Conservation (phyloP, 768 basidiomycete species). For the Guyanaporus albipodus region DNA sequence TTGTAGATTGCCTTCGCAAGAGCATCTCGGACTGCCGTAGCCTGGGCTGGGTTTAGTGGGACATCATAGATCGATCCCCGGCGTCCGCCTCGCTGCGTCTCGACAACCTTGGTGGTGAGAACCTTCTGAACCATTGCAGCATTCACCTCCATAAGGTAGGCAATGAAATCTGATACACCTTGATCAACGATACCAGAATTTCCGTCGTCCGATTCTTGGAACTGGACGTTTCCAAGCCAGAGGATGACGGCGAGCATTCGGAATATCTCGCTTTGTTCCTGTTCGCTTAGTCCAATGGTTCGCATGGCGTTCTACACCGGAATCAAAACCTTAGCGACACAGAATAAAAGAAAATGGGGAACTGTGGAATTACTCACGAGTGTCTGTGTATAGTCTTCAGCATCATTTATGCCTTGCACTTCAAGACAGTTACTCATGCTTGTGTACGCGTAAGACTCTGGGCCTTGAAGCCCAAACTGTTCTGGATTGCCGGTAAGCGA, state of each 20-base stretch:
- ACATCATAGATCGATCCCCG: constrained; percentile 97
- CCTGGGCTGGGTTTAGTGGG: constrained; percentile 90
- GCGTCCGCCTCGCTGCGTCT: constrained; percentile 89
- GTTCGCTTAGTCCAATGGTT: constrained; percentile 77
- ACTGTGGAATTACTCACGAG: constrained; percentile 65
- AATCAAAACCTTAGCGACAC: constrained; percentile 4
- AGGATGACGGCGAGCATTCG: constrained; percentile 88
- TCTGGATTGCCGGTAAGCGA: constrained; percentile 46
- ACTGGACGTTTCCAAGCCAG: constrained; percentile 97
- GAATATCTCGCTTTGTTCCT: constrained; percentile 91
- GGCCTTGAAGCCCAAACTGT: constrained; percentile 91
- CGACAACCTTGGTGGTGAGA: constrained; percentile 79
- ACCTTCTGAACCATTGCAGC: constrained; percentile 77
- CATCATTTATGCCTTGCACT: constrained; percentile 88
- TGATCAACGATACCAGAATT: constrained; percentile 79
- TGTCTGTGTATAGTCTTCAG: constrained; percentile 83
- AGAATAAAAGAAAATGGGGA: not conserved
- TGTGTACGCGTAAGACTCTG: constrained; percentile 93
- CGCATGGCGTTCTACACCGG: constrained; percentile 80
- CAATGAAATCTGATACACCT: constrained; percentile 91
- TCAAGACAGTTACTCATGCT: constrained; percentile 89
- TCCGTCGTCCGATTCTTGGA: constrained; percentile 83
- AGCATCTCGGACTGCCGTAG: constrained; percentile 83
- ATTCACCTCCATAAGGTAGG: constrained; percentile 90
- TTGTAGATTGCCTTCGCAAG: constrained; percentile 96